A percentile compares a stretch with the other conserved stretches of the same genome.
phyloP scores from a whole-genome alignment of 2,329 filamentous ascomycete genomes.

The Myriosclerotinia scirpicola region DNA sequence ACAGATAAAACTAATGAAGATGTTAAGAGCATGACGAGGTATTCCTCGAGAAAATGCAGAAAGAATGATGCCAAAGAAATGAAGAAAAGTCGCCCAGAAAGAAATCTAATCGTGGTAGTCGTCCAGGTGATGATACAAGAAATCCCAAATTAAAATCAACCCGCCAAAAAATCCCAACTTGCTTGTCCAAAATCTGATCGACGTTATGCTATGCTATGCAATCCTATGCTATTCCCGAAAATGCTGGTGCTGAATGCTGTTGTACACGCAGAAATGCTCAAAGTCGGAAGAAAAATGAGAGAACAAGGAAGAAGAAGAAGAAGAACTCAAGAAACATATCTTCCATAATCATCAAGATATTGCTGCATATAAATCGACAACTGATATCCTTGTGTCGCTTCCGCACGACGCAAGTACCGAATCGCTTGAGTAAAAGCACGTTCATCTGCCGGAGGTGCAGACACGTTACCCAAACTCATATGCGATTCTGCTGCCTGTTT shows the following conservation, averaged over 20 bases:
- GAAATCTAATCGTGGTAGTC: background rate
- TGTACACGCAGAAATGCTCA: constrained; percentile 12
- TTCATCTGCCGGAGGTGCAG: constrained; percentile 46
- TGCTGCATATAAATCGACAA: constrained; percentile 49
- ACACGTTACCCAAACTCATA: constrained; percentile 54
- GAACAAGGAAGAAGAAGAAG: background rate
- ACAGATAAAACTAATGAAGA: background rate
- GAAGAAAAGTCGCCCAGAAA: background rate
- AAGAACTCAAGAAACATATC: constrained; percentile 35
- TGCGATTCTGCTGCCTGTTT: constrained; percentile 51
- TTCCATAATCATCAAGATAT: constrained; percentile 50
- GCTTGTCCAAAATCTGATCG: background rate
- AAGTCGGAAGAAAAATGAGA: background rate
- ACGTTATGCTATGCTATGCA: constrained; percentile 5
- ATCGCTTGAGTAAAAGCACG: constrained; percentile 49
- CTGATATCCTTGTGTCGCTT: constrained; percentile 44
- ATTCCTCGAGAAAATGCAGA: background rate
- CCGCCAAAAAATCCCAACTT: background rate
- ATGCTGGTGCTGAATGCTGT: background rate
- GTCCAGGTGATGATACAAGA: background rate
- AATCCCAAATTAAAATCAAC: background rate
- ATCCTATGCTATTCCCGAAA: background rate
- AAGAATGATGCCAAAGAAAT: background rate
- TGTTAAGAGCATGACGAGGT: background rate
- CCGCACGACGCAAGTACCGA: constrained; percentile 47